Percentiles rank a stretch among this genome's conserved stretches.
Evolutionary conservation across 306 rosid genomes (phyloP).

Genomic region (Nissolia schottii): DNA sequence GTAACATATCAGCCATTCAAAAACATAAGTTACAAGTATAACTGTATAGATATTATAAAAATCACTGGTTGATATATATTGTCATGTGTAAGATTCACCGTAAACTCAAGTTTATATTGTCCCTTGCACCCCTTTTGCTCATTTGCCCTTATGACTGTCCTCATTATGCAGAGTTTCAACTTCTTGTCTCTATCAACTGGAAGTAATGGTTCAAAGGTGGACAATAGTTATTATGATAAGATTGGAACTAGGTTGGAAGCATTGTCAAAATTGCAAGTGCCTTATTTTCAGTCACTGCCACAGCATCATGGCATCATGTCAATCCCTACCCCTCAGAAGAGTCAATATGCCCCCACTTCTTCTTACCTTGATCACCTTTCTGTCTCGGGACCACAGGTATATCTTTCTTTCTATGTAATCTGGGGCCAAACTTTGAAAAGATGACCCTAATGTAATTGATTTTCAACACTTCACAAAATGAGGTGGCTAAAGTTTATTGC

Average conservation of each 20-base stretch:
- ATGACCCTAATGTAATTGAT: background rate
- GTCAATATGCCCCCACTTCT: constrained; percentile 38
- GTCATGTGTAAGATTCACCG: too few species aligned
- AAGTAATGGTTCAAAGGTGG: constrained; percentile 40
- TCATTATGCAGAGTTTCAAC: constrained; percentile 52
- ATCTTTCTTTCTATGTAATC: constrained; percentile 3
- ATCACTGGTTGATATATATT: too few species aligned
- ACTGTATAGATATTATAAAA: too few species aligned
- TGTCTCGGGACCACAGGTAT: constrained; percentile 53
- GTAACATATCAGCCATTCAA: too few species aligned
- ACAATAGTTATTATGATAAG: constrained; percentile 23
- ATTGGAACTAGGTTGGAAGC: constrained; percentile 37
- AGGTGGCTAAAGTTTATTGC: constrained; percentile 17
- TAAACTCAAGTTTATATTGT: too few species aligned
- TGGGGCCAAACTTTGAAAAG: background rate
- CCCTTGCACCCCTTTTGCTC: background rate
- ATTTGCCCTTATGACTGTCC: constrained; percentile 24
- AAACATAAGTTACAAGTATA: too few species aligned
- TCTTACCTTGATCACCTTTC: constrained; percentile 44
- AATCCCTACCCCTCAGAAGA: constrained; percentile 41
- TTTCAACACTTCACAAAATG: constrained; percentile 1
- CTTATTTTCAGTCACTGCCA: constrained; percentile 43
- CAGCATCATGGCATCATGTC: constrained; percentile 40
- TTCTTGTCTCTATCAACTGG: constrained; percentile 53
- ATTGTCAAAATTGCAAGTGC: constrained; percentile 44